These are phyloP conservation scores for Corrigiola litoralis DNA, from an alignment of 179 eudicot species.

Conservation along the genomic window DNA sequence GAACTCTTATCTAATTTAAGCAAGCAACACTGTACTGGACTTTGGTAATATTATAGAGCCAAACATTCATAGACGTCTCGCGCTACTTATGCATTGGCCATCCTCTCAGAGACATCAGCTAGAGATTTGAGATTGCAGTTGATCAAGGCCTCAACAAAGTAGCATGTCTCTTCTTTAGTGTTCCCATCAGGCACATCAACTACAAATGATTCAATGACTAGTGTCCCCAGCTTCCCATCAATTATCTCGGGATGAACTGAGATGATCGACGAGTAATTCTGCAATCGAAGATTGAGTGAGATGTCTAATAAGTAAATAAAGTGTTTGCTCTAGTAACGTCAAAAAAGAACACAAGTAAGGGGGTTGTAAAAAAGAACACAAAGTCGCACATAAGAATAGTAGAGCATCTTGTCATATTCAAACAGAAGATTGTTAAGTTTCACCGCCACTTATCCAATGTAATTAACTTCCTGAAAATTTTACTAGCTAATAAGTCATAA, in stretches of 20 bases:
- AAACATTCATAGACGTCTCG: no score
- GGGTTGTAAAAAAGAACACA: no score
- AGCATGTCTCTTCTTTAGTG: conserved; percentile 48
- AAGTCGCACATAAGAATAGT: no score
- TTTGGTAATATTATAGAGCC: background rate
- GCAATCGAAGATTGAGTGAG: conserved; percentile 16
- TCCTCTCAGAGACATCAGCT: conserved; percentile 55
- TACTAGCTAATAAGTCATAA: no score
- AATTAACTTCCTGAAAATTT: no score
- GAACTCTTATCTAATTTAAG: background rate
- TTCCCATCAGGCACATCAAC: conserved; percentile 48
- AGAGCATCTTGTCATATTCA: no score
- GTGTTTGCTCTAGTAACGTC: no score
- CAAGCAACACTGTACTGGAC: background rate
- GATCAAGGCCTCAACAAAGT: conserved; percentile 44
- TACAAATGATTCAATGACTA: conserved; percentile 44
- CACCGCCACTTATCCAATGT: no score
- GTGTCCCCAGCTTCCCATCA: conserved; percentile 36
- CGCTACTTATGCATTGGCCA: conserved; percentile 29
- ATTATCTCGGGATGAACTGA: conserved; percentile 42
- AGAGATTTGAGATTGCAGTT: conserved; percentile 55
- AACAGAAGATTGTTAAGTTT: no score
- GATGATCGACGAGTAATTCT: conserved; percentile 50
- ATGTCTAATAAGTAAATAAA: background rate
- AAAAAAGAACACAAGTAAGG: no score